A percentile compares a stretch with the other conserved stretches of the same genome.
These are phyloP conservation scores for Alternaria incomplexa DNA, from an alignment of 2,329 filamentous ascomycete species.

Conservation along the genomic window DNA sequence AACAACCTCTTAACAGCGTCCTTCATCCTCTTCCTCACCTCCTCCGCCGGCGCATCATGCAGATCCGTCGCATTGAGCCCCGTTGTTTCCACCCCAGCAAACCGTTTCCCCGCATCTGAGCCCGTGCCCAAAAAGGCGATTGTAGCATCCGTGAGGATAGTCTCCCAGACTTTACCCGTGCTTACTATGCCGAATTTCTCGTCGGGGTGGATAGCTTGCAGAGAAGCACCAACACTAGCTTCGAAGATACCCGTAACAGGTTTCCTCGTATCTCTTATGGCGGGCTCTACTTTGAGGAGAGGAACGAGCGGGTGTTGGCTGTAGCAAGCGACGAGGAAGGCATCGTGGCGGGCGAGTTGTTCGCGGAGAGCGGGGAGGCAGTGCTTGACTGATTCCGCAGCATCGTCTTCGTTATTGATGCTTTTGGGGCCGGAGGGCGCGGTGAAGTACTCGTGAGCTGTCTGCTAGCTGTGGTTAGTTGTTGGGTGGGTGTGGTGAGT, in stretches of 20 bases:
- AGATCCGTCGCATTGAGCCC: conserved; percentile 81
- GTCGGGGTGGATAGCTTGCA: conserved; percentile 60
- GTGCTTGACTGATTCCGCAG: conserved; percentile 65
- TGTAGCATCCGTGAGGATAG: conserved; percentile 71
- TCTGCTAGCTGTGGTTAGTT: conserved; percentile 54
- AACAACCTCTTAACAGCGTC: conserved; percentile 73
- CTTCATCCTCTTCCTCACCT: conserved; percentile 70
- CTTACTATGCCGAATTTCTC: conserved; percentile 84
- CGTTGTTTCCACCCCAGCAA: conserved; percentile 82
- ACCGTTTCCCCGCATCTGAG: conserved; percentile 55
- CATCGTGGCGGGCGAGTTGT: conserved; percentile 64
- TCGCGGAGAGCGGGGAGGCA: conserved; percentile 64
- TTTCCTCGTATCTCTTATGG: conserved; percentile 48
- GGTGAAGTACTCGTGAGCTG: conserved; percentile 67
- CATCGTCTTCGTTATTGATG: conserved; percentile 78
- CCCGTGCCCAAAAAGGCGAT: conserved; percentile 64
- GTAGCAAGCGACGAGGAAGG: conserved; percentile 87
- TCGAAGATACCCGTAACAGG: conserved; percentile 87
- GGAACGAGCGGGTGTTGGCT: conserved; percentile 80
- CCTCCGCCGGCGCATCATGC: conserved; percentile 69
- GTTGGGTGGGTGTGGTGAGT: conserved; percentile 34
- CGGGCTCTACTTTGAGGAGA: conserved; percentile 58
- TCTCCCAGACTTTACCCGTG: conserved; percentile 84
- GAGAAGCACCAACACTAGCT: conserved; percentile 71
- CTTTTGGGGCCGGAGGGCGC: conserved; percentile 71